Evolutionary conservation across 192 early-diverging fungal genomes (phyloP).

Genomic region (Oehlia diaphana): DNA sequence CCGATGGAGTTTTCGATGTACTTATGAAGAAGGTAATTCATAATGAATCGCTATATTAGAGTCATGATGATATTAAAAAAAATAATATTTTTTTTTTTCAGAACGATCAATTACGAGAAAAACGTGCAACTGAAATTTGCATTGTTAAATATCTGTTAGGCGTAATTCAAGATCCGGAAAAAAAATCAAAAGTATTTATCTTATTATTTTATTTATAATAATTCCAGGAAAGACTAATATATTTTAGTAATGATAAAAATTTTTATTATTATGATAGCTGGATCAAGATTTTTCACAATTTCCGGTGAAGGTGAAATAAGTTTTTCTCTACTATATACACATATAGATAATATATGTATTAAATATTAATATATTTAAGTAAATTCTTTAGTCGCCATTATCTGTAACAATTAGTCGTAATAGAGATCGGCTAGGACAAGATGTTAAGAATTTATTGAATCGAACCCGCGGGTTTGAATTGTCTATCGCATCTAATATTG

Average conservation of each 20-base stretch:
- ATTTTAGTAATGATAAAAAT: background rate
- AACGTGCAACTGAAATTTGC: constrained; percentile 23
- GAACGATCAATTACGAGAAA: constrained; percentile 23
- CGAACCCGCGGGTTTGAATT: background rate
- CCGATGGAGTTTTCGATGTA: constrained; percentile 11
- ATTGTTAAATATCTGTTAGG: constrained; percentile 26
- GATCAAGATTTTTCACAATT: background rate
- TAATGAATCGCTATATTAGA: background rate
- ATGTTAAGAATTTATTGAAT: background rate
- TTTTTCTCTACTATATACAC: background rate
- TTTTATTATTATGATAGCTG: background rate
- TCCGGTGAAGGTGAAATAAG: background rate
- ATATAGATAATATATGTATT: background rate
- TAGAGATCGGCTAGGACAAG: background rate
- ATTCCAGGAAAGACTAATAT: background rate
- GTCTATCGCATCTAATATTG: background rate
- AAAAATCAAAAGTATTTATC: constrained; percentile 8
- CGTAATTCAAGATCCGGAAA: background rate
- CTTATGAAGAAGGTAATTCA: constrained; percentile 28
- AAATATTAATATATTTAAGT: background rate
- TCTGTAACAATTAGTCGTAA: background rate
- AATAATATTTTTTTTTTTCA: background rate
- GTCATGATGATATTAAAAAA: too few relatives aligned
- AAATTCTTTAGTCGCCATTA: background rate
- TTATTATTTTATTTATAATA: background rate